Percentiles rank a stretch among this genome's conserved stretches.
Evolutionary conservation across 495 filamentous ascomycete genomes (phyloP).

Genomic region (Daldinia grandis): DNA sequence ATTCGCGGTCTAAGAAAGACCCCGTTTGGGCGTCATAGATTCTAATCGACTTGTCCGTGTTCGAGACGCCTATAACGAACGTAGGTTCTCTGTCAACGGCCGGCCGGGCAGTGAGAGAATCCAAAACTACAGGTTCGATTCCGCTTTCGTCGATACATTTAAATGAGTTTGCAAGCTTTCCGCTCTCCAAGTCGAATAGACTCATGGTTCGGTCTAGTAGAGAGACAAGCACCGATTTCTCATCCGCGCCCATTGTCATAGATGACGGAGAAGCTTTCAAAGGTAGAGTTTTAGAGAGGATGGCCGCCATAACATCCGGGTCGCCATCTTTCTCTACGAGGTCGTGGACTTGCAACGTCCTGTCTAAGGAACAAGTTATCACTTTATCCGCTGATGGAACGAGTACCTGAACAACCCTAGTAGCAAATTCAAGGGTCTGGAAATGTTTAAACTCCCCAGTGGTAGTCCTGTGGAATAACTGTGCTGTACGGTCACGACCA

Average conservation of each 20-base stretch:
- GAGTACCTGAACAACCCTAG: constrained; percentile 59
- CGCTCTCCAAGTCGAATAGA: constrained; percentile 76
- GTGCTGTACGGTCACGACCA: constrained; percentile 87
- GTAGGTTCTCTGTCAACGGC: constrained; percentile 48
- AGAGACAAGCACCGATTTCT: constrained; percentile 73
- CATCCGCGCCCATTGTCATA: constrained; percentile 72
- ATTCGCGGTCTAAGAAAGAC: constrained; percentile 81
- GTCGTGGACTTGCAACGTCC: constrained; percentile 81
- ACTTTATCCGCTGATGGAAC: constrained; percentile 65
- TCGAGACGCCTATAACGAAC: constrained; percentile 82
- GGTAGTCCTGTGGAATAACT: constrained; percentile 74
- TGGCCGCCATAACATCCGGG: constrained; percentile 73
- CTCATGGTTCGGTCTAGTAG: constrained; percentile 83
- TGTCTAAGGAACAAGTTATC: constrained; percentile 87
- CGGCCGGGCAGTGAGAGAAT: constrained; percentile 71
- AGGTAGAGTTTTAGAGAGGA: constrained; percentile 76
- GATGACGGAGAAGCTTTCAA: constrained; percentile 87
- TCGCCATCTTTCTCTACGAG: constrained; percentile 76
- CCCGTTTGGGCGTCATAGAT: constrained; percentile 84
- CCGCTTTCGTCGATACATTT: constrained; percentile 80
- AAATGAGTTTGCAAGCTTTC: constrained; percentile 76
- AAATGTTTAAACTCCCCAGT: constrained; percentile 58
- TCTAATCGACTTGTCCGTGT: constrained; percentile 92
- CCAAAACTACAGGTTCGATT: constrained; percentile 82
- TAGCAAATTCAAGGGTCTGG: constrained; percentile 58